Percentiles rank a stretch among this genome's conserved stretches.
Conservation (phyloP, 805 yeast species). For the Yamadazyma sp. region DNA sequence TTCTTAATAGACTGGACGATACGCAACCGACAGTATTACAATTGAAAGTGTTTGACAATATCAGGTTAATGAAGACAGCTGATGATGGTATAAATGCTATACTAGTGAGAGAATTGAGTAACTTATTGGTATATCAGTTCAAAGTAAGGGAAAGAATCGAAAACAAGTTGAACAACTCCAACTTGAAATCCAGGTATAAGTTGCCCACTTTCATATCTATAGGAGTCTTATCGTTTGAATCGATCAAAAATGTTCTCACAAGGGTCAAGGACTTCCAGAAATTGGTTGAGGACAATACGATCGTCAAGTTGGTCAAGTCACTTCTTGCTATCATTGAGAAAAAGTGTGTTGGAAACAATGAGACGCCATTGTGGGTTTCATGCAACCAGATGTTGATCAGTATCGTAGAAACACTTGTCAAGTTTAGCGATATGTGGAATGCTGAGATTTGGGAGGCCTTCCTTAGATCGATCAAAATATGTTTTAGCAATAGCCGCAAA, state of each 20-base stretch:
- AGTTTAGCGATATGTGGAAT: conserved; percentile 12
- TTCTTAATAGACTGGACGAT: conserved; percentile 59
- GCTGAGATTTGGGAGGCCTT: conserved; percentile 42
- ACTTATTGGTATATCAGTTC: conserved; percentile 58
- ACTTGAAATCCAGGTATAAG: conserved; percentile 32
- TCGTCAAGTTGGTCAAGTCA: conserved; percentile 47
- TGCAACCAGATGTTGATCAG: conserved; percentile 43
- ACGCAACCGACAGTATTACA: conserved; percentile 61
- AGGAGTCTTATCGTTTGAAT: conserved; percentile 47
- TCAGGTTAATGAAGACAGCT: conserved; percentile 35
- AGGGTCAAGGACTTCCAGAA: conserved; percentile 27
- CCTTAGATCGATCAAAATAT: conserved; percentile 39
- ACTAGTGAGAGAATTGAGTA: conserved; percentile 53
- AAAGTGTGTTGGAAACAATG: conserved; percentile 36
- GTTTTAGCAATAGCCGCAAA: conserved; percentile 34
- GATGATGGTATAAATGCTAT: conserved; percentile 38
- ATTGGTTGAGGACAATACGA: conserved; percentile 45
- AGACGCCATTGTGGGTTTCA: conserved; percentile 54
- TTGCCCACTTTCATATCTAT: conserved; percentile 66
- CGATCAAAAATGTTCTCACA: conserved; percentile 40
- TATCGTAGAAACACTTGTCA: conserved; percentile 30
- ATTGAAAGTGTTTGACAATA: conserved; percentile 49
- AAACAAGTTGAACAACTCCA: conserved; percentile 46
- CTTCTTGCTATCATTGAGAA: conserved; percentile 52
- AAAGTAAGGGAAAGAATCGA: conserved; percentile 58